These are phyloP conservation scores for Paraphoma chrysanthemicola DNA, from an alignment of 2,329 filamentous ascomycete species.

Conservation along the genomic window DNA sequence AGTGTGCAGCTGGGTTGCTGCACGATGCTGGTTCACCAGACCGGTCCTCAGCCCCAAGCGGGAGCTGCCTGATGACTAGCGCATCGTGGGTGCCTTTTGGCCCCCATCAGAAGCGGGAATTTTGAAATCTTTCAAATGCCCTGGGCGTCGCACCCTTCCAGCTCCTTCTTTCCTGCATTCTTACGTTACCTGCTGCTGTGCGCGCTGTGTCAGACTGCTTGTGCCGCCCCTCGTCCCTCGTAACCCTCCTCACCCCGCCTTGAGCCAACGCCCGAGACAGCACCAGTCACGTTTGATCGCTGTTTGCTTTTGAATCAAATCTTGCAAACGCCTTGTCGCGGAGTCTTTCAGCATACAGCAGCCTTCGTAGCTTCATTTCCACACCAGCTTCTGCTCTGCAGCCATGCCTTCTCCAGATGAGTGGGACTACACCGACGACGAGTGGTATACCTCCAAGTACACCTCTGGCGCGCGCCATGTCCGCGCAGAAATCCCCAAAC, in stretches of 20 bases:
- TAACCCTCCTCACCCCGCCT: slow-evolving; percentile 23
- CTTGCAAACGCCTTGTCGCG: not conserved
- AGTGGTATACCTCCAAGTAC: slow-evolving; percentile 32
- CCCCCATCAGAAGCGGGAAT: slow-evolving; percentile 25
- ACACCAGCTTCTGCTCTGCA: not conserved
- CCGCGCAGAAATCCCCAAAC: slow-evolving; percentile 8
- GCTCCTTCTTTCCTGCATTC: slow-evolving; percentile 14
- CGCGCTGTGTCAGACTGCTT: slow-evolving; percentile 29
- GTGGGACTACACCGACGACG: slow-evolving; percentile 39
- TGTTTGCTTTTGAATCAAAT: slow-evolving; percentile 14
- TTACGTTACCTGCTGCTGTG: slow-evolving; percentile 22
- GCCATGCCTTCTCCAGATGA: slow-evolving; percentile 34
- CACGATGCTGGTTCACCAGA: slow-evolving; percentile 27
- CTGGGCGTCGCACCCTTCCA: slow-evolving; percentile 23
- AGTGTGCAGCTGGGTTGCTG: slow-evolving; percentile 8
- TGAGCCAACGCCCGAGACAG: slow-evolving; percentile 20
- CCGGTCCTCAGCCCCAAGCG: slow-evolving; percentile 29
- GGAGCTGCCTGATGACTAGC: slow-evolving; percentile 40
- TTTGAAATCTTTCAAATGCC: slow-evolving; percentile 27
- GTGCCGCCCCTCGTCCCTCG: slow-evolving; percentile 20
- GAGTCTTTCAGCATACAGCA: not conserved
- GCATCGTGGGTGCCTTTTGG: slow-evolving; percentile 31
- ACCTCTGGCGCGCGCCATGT: slow-evolving; percentile 43
- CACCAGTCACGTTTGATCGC: slow-evolving; percentile 4
- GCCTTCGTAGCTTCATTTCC: not conserved